Conservation (phyloP, 805 yeast species). For the Starmerella geochares region DNA sequence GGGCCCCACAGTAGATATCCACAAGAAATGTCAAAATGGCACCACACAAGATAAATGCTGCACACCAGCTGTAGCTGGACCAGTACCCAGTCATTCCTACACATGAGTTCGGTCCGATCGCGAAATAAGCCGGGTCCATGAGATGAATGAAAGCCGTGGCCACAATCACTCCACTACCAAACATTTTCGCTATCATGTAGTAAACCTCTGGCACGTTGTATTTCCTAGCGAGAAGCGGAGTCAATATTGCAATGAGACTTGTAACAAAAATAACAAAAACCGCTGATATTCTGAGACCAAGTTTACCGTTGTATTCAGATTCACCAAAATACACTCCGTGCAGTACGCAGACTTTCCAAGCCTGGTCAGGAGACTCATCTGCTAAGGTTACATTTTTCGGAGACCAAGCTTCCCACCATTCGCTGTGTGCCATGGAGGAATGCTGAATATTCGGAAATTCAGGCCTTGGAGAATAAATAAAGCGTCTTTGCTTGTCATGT, state of each 20-base stretch:
- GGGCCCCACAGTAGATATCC: constrained; percentile 42
- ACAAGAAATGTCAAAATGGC: constrained; percentile 39
- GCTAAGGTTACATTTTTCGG: constrained; percentile 30
- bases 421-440: too few species aligned
- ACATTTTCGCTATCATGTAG: constrained; percentile 36
- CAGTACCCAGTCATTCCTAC: constrained; percentile 39
- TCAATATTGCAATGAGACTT: constrained; percentile 36
- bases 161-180: constrained; percentile 68
- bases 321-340: constrained; percentile 37
- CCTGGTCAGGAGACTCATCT: constrained; percentile 29
- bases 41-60: constrained; percentile 43
- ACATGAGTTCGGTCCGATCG: constrained; percentile 32
- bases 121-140: constrained; percentile 35
- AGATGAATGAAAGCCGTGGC: constrained; percentile 69
- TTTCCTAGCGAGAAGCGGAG: constrained; percentile 25
- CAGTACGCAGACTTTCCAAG: constrained; percentile 37
- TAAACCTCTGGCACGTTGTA: constrained; percentile 27
- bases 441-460: too few species aligned
- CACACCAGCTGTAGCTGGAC: constrained; percentile 48
- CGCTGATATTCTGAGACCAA: constrained; percentile 45
- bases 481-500: too few species aligned
- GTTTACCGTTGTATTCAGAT: constrained; percentile 37
- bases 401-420: constrained; percentile 27
- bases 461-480: too few species aligned
- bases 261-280: constrained; percentile 49